A percentile compares a stretch with the other conserved stretches of the same genome.
Conservation (phyloP, 108 stramenopile genomes). For the Skeletonema tropicum region DNA sequence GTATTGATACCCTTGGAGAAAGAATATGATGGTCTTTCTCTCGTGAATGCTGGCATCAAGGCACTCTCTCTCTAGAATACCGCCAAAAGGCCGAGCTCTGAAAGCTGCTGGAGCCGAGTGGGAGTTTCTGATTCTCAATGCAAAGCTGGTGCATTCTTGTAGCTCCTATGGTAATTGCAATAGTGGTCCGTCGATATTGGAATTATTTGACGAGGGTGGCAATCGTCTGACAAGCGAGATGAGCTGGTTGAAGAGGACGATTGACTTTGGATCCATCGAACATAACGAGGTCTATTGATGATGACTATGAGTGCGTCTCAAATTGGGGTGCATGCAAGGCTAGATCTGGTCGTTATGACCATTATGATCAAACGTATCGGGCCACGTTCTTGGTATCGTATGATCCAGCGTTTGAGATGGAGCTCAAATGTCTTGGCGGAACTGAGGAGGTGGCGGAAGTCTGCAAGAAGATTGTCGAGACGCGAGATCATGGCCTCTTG, state of each 20-base stretch:
- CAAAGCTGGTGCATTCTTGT: slow-evolving; percentile 4
- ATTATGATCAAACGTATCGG: not conserved
- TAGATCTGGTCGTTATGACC: not conserved
- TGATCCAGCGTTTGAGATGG: not conserved
- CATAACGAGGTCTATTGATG: not conserved
- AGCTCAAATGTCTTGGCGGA: slow-evolving; percentile 5
- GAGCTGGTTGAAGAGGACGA: slow-evolving; percentile 5
- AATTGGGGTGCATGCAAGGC: not conserved
- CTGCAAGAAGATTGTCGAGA: not conserved
- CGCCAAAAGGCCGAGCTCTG: slow-evolving; percentile 8
- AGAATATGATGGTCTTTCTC: not conserved
- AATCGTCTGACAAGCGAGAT: not conserved
- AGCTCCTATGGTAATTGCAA: not conserved
- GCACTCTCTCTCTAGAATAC: not conserved
- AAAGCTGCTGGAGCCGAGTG: slow-evolving; percentile 6
- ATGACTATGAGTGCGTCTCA: not conserved
- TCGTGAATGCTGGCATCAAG: slow-evolving; percentile 3
- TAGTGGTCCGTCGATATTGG: not conserved
- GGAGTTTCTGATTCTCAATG: slow-evolving; percentile 11
- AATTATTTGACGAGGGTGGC: slow-evolving; percentile 8
- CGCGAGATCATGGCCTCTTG: slow-evolving; percentile 2
- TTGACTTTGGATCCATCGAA: not conserved
- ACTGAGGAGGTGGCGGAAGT: not conserved
- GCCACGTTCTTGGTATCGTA: slow-evolving; percentile 7
- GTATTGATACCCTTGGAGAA: not conserved